A percentile compares a stretch with the other conserved stretches of the same genome.
Evolutionary conservation across 116 monocot genomes (phyloP).

Genomic region (Dioscorea cayenensis): DNA sequence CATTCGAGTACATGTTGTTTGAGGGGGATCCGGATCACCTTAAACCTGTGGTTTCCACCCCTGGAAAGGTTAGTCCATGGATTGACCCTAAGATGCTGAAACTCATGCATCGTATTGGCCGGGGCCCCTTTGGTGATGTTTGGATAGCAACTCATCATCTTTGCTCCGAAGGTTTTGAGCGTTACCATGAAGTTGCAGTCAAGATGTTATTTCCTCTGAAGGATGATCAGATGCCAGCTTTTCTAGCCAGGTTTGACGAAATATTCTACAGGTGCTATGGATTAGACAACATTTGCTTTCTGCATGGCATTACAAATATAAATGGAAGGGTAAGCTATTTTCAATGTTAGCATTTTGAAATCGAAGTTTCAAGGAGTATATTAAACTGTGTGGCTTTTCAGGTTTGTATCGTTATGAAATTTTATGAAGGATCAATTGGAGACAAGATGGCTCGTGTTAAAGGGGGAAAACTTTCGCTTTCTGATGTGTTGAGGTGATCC

Average conservation of each 20-base stretch:
- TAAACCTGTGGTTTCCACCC: constrained; percentile 32
- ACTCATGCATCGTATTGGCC: constrained; percentile 81
- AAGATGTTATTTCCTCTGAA: constrained; percentile 77
- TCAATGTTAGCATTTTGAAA: neutral
- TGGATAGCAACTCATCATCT: constrained; percentile 78
- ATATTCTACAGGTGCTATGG: constrained; percentile 63
- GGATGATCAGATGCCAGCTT: constrained; percentile 56
- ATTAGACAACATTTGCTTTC: constrained; percentile 44
- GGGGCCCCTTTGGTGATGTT: constrained; percentile 92
- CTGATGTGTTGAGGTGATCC: constrained; percentile 63
- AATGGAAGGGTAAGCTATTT: constrained; percentile 57
- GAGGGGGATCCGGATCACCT: constrained; percentile 70
- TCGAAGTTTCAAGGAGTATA: neutral
- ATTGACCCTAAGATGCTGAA: constrained; percentile 55
- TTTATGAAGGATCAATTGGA: constrained; percentile 84
- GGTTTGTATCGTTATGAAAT: constrained; percentile 87
- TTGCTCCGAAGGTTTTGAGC: constrained; percentile 54
- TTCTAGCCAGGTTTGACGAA: constrained; percentile 53
- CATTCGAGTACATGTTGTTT: constrained; percentile 75
- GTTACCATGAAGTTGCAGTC: constrained; percentile 81
- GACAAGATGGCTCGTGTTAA: constrained; percentile 78
- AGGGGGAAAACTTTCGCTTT: constrained; percentile 59
- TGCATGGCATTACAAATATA: constrained; percentile 70
- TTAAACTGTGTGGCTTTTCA: constrained; percentile 18
- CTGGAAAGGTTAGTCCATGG: constrained; percentile 42